A percentile compares a stretch with the other conserved stretches of the same genome.
Conservation (phyloP, 2,329 filamentous ascomycete genomes). For the Aspergillus oerlinghausenensis region DNA sequence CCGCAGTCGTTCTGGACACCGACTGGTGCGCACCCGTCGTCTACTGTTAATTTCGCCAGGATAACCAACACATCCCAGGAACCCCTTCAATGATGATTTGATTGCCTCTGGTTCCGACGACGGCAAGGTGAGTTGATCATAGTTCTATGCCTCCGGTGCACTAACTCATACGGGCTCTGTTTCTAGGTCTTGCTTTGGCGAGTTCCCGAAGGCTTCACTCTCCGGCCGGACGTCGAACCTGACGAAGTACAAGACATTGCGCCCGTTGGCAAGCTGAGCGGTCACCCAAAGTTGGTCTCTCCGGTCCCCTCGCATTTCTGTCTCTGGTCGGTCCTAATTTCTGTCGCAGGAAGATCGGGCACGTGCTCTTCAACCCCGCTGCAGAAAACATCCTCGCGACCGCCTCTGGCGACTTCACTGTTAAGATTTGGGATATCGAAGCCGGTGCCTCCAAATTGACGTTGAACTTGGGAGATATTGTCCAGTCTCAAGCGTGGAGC, state of each 20-base stretch:
- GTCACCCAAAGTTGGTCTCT: slow-evolving; percentile 70
- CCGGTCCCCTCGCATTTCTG: too few species aligned
- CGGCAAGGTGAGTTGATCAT: slow-evolving; percentile 59
- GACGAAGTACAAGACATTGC: slow-evolving; percentile 79
- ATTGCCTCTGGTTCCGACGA: slow-evolving; percentile 95
- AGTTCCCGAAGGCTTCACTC: slow-evolving; percentile 80
- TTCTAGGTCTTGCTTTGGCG: slow-evolving; percentile 80
- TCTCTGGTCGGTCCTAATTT: slow-evolving; percentile 11
- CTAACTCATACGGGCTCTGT: slow-evolving; percentile 5
- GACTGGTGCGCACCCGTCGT: slow-evolving; percentile 66
- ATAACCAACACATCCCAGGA: slow-evolving; percentile 52
- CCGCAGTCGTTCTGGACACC: slow-evolving; percentile 90
- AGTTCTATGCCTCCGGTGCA: not conserved
- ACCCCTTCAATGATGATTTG: slow-evolving; percentile 90
- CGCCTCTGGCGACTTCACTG: slow-evolving; percentile 86
- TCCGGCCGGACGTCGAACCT: slow-evolving; percentile 68
- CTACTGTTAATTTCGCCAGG: not conserved
- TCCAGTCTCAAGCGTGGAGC: slow-evolving; percentile 95
- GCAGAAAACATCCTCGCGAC: slow-evolving; percentile 94
- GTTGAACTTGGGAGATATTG: slow-evolving; percentile 83
- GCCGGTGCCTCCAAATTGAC: slow-evolving; percentile 69
- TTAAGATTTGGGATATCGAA: slow-evolving; percentile 94
- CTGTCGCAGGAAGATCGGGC: slow-evolving; percentile 77
- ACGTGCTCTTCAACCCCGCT: slow-evolving; percentile 95
- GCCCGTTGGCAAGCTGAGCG: slow-evolving; percentile 74